Evolutionary conservation across 257 asterid genomes (phyloP).

Genomic region (Solanum chaucha): DNA sequence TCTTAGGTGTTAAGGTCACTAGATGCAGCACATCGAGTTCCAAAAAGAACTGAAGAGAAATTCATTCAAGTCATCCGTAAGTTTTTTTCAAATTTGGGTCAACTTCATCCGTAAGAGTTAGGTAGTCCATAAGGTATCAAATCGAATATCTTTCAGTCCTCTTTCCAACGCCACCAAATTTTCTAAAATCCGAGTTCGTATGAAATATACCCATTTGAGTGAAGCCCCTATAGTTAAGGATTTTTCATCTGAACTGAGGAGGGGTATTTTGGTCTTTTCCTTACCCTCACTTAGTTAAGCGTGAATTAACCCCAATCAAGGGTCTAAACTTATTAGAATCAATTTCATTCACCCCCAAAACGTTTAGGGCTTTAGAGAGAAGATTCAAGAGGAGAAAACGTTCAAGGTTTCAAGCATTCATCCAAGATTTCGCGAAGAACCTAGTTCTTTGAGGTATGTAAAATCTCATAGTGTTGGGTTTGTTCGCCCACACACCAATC

Average conservation of each 20-base stretch:
- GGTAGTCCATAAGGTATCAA: background rate
- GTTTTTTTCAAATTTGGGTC: background rate
- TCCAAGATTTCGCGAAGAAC: background rate
- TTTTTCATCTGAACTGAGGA: background rate
- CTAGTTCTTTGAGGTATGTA: background rate
- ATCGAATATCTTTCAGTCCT: background rate
- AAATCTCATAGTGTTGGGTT: background rate
- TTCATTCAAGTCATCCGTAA: too few relatives aligned
- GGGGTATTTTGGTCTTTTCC: background rate
- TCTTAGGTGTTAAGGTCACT: background rate
- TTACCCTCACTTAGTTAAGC: background rate
- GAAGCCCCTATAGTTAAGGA: too few relatives aligned
- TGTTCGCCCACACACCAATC: background rate
- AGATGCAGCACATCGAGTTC: background rate
- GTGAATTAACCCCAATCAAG: background rate
- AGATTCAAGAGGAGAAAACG: too few relatives aligned
- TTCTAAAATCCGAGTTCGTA: too few relatives aligned
- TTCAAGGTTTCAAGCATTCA: background rate
- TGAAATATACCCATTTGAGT: background rate
- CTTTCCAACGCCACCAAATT: background rate
- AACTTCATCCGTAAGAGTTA: too few relatives aligned
- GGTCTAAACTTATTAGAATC: background rate
- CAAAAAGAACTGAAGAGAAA: background rate
- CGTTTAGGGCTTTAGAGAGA: too few relatives aligned
- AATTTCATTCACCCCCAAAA: too few relatives aligned